phyloP scores from a whole-genome alignment of 73 alveolate species.

The Symbiodinium natans region DNA sequence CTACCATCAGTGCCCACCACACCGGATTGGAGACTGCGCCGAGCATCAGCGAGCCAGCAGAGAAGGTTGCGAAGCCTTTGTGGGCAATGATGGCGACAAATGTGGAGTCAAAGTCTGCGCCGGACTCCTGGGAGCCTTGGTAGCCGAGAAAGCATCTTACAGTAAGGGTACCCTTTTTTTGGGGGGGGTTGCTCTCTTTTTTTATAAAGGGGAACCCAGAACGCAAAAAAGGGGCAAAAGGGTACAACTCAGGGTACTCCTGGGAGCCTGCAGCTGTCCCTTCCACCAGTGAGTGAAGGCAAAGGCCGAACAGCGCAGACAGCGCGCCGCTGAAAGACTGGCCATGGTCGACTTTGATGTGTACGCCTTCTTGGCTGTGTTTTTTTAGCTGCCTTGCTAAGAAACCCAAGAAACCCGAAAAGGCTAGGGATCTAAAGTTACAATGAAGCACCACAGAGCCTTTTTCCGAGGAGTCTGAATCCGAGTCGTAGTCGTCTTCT shows the following conservation, averaged over 20 bases:
- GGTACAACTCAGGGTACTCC: no score
- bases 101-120: not conserved
- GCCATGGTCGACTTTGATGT: not conserved
- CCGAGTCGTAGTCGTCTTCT: not conserved
- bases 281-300: constrained; percentile 23
- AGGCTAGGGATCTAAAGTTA: no score
- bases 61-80: constrained; percentile 43
- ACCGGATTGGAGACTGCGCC: not conserved
- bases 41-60: constrained; percentile 33
- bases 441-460: no score
- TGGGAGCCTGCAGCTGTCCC: constrained; percentile 70
- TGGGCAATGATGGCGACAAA: constrained; percentile 43
- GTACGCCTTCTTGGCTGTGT: not conserved
- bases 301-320: constrained; percentile 38
- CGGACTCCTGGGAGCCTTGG: not conserved
- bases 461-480: not conserved
- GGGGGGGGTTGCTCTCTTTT: no score
- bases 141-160: no score
- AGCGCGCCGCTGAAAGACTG: constrained; percentile 32
- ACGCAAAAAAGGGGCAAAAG: no score
- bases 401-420: no score
- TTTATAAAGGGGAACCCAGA: no score
- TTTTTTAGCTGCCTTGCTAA: no score
- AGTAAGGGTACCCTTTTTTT: no score
- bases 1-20: constrained; percentile 42